These are phyloP conservation scores for Acanthamoeba healyi DNA, from an alignment of 208 protist species.

Conservation along the genomic window DNA sequence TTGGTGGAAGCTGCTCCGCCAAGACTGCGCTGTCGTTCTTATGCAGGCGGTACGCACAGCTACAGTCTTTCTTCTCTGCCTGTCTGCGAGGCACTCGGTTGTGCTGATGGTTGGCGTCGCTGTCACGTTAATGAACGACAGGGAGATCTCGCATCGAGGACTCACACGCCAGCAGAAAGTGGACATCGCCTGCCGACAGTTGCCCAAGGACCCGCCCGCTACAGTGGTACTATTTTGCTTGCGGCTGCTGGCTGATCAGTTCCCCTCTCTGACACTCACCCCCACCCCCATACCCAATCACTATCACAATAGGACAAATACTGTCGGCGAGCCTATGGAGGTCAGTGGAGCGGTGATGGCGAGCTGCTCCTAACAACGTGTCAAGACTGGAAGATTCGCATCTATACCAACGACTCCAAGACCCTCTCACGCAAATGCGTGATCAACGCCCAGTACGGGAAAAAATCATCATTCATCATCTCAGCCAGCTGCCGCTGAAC, in stretches of 20 bases:
- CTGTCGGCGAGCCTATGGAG: slow-evolving; percentile 3
- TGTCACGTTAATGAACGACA: background rate
- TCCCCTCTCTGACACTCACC: background rate
- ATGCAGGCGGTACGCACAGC: background rate
- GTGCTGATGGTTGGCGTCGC: too few relatives aligned
- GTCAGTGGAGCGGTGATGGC: slow-evolving; percentile 21
- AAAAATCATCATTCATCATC: too few relatives aligned
- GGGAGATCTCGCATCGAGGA: background rate
- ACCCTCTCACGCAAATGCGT: background rate
- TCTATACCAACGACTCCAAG: slow-evolving; percentile 15
- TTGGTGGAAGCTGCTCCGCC: background rate
- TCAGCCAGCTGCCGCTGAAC: too few relatives aligned
- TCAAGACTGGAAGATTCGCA: slow-evolving; percentile 54
- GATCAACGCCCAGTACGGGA: background rate
- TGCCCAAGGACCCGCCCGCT: background rate
- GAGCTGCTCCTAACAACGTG: slow-evolving; percentile 28
- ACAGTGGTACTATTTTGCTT: background rate
- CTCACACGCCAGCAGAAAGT: background rate
- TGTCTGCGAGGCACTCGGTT: background rate
- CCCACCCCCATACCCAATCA: background rate
- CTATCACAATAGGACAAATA: slow-evolving; percentile 14
- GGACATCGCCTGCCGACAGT: background rate
- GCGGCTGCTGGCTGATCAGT: background rate
- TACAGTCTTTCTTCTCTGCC: background rate
- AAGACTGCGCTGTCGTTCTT: background rate